phyloP scores from a whole-genome alignment of 1,284 basidiomycete species.

The Austroboletus novae-zelandiae region DNA sequence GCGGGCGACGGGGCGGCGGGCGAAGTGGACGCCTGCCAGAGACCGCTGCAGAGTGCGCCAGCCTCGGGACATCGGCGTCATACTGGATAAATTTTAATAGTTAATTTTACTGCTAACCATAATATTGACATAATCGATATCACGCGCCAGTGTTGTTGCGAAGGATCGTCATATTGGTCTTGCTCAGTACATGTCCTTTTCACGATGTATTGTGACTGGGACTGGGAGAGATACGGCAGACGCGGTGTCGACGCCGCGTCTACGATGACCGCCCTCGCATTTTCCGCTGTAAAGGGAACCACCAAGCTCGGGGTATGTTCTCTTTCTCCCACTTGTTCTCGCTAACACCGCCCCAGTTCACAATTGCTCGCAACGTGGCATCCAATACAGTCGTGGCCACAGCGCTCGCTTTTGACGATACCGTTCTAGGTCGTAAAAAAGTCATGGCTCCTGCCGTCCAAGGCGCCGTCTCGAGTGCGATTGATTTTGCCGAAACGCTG shows the following conservation, averaged over 20 bases:
- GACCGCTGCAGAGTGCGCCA: conserved; percentile 16
- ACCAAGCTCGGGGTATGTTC: conserved; percentile 64
- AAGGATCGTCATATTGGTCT: not conserved
- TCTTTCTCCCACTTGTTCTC: not conserved
- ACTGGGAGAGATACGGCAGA: conserved; percentile 49
- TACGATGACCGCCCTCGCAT: conserved; percentile 56
- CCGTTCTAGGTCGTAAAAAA: conserved; percentile 57
- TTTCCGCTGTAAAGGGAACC: conserved; percentile 62
- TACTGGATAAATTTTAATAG: conserved; percentile 3
- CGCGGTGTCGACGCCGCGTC: conserved; percentile 64
- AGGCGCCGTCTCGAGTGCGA: conserved; percentile 56
- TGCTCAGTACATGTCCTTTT: not conserved
- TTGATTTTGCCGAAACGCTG: conserved; percentile 65
- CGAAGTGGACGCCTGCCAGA: not conserved
- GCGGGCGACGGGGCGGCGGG: not conserved
- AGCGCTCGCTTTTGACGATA: conserved; percentile 58
- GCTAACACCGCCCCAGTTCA: conserved; percentile 47
- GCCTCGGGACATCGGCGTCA: conserved; percentile 20
- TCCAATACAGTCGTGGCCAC: conserved; percentile 55
- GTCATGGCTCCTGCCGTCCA: conserved; percentile 57
- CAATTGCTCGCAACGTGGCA: conserved; percentile 60
- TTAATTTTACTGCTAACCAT: conserved; percentile 4
- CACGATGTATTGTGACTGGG: conserved; percentile 45
- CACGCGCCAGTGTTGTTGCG: conserved; percentile 17
- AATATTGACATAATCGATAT: conserved; percentile 10